These are phyloP conservation scores for Paramecium sonneborni DNA, from an alignment of 73 alveolate genomes.

Conservation along the genomic window DNA sequence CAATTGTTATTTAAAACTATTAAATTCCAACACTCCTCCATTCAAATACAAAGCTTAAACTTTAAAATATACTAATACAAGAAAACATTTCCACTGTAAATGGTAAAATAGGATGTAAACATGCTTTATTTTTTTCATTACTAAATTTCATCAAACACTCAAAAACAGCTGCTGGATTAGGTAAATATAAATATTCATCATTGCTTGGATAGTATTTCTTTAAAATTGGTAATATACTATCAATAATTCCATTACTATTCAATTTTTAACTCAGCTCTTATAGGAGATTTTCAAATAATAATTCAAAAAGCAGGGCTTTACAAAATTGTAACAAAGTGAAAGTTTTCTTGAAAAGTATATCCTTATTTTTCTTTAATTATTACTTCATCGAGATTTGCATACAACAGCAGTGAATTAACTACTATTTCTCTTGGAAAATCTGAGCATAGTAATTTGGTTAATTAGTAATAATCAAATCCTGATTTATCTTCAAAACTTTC, in stretches of 20 bases:
- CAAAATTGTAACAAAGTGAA: not conserved
- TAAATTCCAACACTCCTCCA: constrained; percentile 3
- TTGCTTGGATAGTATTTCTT: not conserved
- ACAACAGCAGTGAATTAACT: not conserved
- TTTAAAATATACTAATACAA: not conserved
- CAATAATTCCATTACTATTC: not conserved
- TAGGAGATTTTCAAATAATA: constrained; percentile 3
- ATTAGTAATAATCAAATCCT: constrained; percentile 49
- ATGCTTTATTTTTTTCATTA: not conserved
- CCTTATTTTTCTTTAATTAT: not conserved
- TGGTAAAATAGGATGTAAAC: not conserved
- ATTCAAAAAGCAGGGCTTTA: not conserved
- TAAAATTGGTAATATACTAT: not conserved
- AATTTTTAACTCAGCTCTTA: not conserved
- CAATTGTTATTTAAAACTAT: not conserved
- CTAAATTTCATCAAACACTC: constrained; percentile 35
- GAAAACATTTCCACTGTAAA: constrained; percentile 29
- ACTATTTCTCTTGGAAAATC: constrained; percentile 27
- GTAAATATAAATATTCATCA: not conserved
- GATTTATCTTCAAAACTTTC: constrained; percentile 41
- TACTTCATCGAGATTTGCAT: constrained; percentile 4
- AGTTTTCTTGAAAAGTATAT: not conserved
- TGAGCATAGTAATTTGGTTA: not conserved
- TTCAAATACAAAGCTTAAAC: not conserved
- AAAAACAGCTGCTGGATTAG: not conserved